phyloP scores from a whole-genome alignment of 306 rosid genomes.

The Arachis stenosperma region DNA sequence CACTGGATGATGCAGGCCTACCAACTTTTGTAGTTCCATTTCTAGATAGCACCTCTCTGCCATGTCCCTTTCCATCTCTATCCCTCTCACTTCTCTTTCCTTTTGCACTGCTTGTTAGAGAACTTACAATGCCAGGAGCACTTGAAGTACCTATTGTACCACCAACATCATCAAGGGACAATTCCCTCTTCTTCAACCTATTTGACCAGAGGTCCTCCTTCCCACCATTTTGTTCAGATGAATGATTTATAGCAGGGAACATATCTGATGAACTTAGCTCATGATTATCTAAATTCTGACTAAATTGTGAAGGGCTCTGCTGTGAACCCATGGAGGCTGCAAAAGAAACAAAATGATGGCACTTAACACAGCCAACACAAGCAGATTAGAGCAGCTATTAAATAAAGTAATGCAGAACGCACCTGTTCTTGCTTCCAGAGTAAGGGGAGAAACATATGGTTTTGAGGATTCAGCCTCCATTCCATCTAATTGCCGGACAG shows the following conservation, averaged over 20 bases:
- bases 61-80: constrained; percentile 93
- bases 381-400: constrained; percentile 21
- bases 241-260: constrained; percentile 57
- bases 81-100: constrained; percentile 99
- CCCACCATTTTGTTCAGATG: constrained; percentile 65
- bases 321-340: constrained; percentile 82
- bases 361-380: constrained; percentile 5
- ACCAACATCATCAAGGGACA: constrained; percentile 90
- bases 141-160: constrained; percentile 54
- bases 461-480: constrained; percentile 73
- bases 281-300: constrained; percentile 72
- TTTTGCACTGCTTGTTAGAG: constrained; percentile 87
- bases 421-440: constrained; percentile 76
- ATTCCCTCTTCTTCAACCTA: constrained; percentile 96
- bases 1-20: constrained; percentile 73
- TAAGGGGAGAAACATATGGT: constrained; percentile 57
- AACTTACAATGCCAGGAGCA: constrained; percentile 68
- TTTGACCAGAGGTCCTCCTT: constrained; percentile 83
- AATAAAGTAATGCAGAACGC: constrained; percentile 35
- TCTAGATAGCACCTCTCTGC: constrained; percentile 83
- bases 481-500: constrained; percentile 52
- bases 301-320: constrained; percentile 75
- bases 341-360: constrained; percentile 35
- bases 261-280: constrained; percentile 62
- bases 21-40: constrained; percentile 86